Base-by-base conservation (phyloP, 2,329 filamentous ascomycete species). In the Pseudogymnoascus sp. region DNA sequence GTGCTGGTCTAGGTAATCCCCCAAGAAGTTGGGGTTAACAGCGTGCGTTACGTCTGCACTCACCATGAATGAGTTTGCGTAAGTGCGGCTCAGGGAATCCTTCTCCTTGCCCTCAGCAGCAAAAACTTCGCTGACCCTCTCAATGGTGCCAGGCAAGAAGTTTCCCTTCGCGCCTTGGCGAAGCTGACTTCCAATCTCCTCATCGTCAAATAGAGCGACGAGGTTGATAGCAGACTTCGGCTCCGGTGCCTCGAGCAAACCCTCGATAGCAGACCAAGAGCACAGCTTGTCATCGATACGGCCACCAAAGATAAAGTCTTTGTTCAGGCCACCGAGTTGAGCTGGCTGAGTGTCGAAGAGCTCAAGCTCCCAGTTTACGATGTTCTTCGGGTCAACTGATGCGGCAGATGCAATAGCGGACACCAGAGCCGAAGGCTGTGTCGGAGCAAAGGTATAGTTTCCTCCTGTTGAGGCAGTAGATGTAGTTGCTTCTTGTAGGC, bases 221-320 rank as follows among this genome's bases (percentile, higher is more conserved):
- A 97, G 80, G 76, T 95, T 95, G 75, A 97, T 86, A 61, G 87
- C 83, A n/a, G 86, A 82, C 64, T 87, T 82, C 8, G 78, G 73
- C 1, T 82, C 77, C 25, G 74, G 68, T 33, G 79, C 77, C 4
- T 82, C 78, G 29, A 97, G 80, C 0, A 99, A 85, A 3, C 86
- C 92, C 74, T 92, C 87, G 60, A 97, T 81, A 6, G 94, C 93
- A 6, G 92, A 86, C 87, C 91, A 97, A 33, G 90, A 95, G 80
- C 94, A 97, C 55, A 99, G 87, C 79, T 97, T 97, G 78, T 99
- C 94, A 73, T 99, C 94, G 67, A 97, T 94, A 61, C 94, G 88
- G 63, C 93, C 92, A 7, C 90, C 93, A 67, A 93, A 96, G 75
- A 99, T 96, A 73, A 99, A 88, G 69, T 97, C 93, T 73, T 88